These are phyloP conservation scores for Cercophora samala DNA, from an alignment of 495 filamentous ascomycete genomes.

Conservation along the genomic window DNA sequence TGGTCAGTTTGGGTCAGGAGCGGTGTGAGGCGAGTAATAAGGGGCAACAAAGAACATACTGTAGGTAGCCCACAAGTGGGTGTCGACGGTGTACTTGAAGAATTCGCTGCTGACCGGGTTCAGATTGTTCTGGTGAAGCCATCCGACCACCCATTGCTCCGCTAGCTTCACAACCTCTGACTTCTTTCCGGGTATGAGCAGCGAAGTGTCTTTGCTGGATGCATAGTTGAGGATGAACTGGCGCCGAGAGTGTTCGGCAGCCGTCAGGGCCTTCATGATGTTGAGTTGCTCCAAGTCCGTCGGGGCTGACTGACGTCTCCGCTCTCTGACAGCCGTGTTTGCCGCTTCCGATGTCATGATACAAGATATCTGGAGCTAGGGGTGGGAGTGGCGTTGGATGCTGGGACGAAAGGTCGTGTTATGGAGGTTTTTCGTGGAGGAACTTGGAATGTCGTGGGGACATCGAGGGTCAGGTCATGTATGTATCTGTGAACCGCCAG, in stretches of 20 bases:
- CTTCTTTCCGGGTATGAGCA: conserved; percentile 34
- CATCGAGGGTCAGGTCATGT: conserved; percentile 18
- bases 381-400: neutral
- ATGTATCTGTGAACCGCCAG: neutral
- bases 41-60: conserved; percentile 16
- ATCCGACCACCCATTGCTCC: conserved; percentile 30
- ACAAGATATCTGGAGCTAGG: conserved; percentile 13
- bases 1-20: conserved; percentile 9
- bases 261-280: conserved; percentile 32
- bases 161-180: conserved; percentile 31
- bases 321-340: conserved; percentile 32
- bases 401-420: conserved; percentile 6
- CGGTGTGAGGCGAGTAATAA: neutral
- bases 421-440: conserved; percentile 23
- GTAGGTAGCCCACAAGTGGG: conserved; percentile 25
- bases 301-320: conserved; percentile 23
- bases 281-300: conserved; percentile 31
- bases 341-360: conserved; percentile 24
- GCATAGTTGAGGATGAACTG: conserved; percentile 37
- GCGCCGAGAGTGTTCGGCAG: conserved; percentile 33
- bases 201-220: conserved; percentile 28
- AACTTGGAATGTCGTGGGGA: conserved; percentile 19
- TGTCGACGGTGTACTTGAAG: conserved; percentile 34
- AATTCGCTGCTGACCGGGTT: conserved; percentile 27
- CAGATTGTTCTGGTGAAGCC: conserved; percentile 27